Base-by-base conservation (phyloP, 106 monocot genomes). In the Narthecium ossifragum region DNA sequence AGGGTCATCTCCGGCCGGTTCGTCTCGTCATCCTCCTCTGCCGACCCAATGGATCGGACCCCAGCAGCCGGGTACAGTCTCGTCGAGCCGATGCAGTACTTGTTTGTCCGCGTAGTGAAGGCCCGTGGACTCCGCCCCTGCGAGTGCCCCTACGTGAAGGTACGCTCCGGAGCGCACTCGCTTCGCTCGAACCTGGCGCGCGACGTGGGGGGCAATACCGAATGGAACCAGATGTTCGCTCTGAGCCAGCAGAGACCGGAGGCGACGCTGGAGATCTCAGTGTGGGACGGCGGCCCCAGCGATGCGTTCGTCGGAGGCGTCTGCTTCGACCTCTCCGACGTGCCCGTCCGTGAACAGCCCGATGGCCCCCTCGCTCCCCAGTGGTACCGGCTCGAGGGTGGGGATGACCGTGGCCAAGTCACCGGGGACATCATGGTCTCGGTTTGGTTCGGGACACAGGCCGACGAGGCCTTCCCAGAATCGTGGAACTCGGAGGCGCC, bases 401-500 rank as follows among this genome's bases (percentile, higher is more conserved):
- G 73, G 26, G 86, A 84, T 23, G 80, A 77, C 21, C 29, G 67
- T 8, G 26, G 17, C 6, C 62, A 47, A 33, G 67, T 84, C 34
- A 76, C 73, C 0, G 96, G 96, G 0, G 96, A 98, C 59, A 60
- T 98, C 41, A 98, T 98, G 96, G 53, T 98, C n/a, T 59, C 96
- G 0, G 90, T 98, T 18, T 98, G 96, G 96, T 84, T 98, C 32
- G 96, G 96, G 15, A 90, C 96, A 6, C 96, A 98, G 39, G 86
- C 96, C 17, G 96, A 98, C 46, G 96, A 98, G 0, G 59, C 96
- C 7, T 98, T 98, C 64, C 51, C 96, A 0, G 96, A 98, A 43
- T 73, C 96, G 26, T 80, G 78, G 65, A 90, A 75, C 71, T 73
- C 94, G 0, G 94, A 96, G 55, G 86, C 86, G 38, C 80, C 94